phyloP scores from a whole-genome alignment of 108 stramenopile genomes.

The Nitzschia sp. region DNA sequence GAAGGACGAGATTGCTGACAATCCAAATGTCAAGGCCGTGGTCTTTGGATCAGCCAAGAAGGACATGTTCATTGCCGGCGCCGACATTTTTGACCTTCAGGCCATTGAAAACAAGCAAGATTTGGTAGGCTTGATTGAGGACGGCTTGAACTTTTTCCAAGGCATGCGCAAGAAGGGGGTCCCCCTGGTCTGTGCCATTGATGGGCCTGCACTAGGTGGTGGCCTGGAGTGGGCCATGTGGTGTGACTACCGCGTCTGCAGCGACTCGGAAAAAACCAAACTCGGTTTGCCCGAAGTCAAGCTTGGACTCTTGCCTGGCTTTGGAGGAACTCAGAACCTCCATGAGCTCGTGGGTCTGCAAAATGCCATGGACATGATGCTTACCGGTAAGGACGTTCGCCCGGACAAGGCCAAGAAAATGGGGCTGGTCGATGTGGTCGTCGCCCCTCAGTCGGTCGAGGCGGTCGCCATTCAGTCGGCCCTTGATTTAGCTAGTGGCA shows the following conservation, averaged over 20 bases:
- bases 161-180: conserved; percentile 70
- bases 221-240: conserved; percentile 99
- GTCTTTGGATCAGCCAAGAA: conserved; percentile 96
- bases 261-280: conserved; percentile 91
- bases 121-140: conserved; percentile 80
- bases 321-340: conserved; percentile 98
- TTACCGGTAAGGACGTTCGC: conserved; percentile 95
- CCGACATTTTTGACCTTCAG: conserved; percentile 95
- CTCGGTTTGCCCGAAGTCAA: conserved; percentile 98
- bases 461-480: conserved; percentile 87
- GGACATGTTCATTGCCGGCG: conserved; percentile 98
- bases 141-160: conserved; percentile 82
- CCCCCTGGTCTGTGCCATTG: conserved; percentile 95
- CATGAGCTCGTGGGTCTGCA: conserved; percentile 90
- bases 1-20: conserved; percentile 68
- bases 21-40: conserved; percentile 82
- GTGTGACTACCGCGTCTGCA: conserved; percentile 97
- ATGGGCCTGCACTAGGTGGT: conserved; percentile 97
- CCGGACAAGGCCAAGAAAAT: conserved; percentile 97
- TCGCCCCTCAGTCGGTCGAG: conserved; percentile 89
- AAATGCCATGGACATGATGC: conserved; percentile 96
- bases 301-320: conserved; percentile 96
- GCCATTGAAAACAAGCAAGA: conserved; percentile 80
- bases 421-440: conserved; percentile 96
- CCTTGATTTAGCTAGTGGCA: conserved; percentile 79